A percentile compares a stretch with the other conserved stretches of the same genome.
phyloP scores from a whole-genome alignment of 2,329 filamentous ascomycete genomes.

The Verticillium klebahnii region DNA sequence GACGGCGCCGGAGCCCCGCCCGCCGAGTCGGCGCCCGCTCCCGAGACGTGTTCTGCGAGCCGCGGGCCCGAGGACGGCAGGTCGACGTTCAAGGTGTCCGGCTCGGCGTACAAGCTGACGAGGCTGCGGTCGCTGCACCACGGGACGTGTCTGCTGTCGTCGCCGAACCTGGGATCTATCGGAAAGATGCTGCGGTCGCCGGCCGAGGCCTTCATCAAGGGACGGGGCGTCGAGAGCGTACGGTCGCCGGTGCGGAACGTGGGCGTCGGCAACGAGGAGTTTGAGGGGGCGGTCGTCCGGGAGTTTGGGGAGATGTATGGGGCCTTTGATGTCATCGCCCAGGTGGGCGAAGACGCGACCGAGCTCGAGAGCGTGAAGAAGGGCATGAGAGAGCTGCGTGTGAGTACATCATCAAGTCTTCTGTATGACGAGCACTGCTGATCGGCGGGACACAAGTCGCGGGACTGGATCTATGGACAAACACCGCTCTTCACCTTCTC shows the following conservation, averaged over 20 bases:
- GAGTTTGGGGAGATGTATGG: constrained; percentile 69
- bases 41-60: constrained; percentile 1
- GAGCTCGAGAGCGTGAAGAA: constrained; percentile 49
- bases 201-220: constrained; percentile 69
- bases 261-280: constrained; percentile 42
- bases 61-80: neutral
- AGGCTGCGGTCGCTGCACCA: constrained; percentile 80
- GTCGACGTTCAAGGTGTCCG: constrained; percentile 72
- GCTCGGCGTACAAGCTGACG: constrained; percentile 92
- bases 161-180: constrained; percentile 68
- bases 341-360: constrained; percentile 42
- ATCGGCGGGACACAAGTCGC: constrained; percentile 36
- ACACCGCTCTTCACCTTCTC: constrained; percentile 79
- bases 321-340: constrained; percentile 23
- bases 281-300: constrained; percentile 51
- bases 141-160: constrained; percentile 80
- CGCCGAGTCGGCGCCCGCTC: constrained; percentile 2
- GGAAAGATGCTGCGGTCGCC: constrained; percentile 72
- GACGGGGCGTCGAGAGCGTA: constrained; percentile 87
- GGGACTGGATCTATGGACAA: constrained; percentile 77
- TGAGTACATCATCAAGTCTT: constrained; percentile 25
- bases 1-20: constrained; percentile 4
- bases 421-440: neutral
- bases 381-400: constrained; percentile 59
- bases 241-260: constrained; percentile 81